These are phyloP conservation scores for Torulaspora indica DNA, from an alignment of 805 yeast species.

Conservation along the genomic window DNA sequence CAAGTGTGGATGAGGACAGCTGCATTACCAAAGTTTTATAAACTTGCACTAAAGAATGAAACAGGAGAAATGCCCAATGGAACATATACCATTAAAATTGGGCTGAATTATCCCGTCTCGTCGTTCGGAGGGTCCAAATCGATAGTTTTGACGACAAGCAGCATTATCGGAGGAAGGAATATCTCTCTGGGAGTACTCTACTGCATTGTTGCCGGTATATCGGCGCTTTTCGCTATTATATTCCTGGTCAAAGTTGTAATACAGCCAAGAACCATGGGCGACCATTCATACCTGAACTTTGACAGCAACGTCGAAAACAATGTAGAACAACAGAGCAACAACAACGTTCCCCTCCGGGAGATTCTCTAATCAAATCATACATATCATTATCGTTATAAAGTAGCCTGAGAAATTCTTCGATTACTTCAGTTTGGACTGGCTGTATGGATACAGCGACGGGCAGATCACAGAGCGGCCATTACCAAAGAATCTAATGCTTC, in stretches of 20 bases:
- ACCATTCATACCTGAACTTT: slow-evolving; percentile 60
- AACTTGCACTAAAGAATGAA: slow-evolving; percentile 72
- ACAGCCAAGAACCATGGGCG: slow-evolving; percentile 81
- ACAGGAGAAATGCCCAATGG: slow-evolving; percentile 55
- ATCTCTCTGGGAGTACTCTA: slow-evolving; percentile 79
- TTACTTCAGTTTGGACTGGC: background rate
- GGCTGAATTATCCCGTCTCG: slow-evolving; percentile 74
- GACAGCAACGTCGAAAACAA: slow-evolving; percentile 17
- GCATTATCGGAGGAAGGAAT: slow-evolving; percentile 85
- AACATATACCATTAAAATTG: slow-evolving; percentile 62
- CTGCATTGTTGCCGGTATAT: slow-evolving; percentile 74
- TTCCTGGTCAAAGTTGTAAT: slow-evolving; percentile 78
- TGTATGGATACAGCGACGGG: background rate
- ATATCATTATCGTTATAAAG: slow-evolving; percentile 2
- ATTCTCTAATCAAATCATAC: slow-evolving; percentile 15
- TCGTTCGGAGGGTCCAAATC: slow-evolving; percentile 87
- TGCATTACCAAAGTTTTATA: slow-evolving; percentile 83
- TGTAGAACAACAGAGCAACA: slow-evolving; percentile 6
- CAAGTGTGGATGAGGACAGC: slow-evolving; percentile 94
- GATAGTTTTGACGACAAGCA: slow-evolving; percentile 72
- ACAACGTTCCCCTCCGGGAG: slow-evolving; percentile 19
- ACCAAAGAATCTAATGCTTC: background rate
- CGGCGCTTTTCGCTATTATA: slow-evolving; percentile 63
- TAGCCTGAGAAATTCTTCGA: background rate
- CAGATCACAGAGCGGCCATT: background rate